Base-by-base conservation (phyloP, 306 rosid species). In the Echinosophora koreensis region DNA sequence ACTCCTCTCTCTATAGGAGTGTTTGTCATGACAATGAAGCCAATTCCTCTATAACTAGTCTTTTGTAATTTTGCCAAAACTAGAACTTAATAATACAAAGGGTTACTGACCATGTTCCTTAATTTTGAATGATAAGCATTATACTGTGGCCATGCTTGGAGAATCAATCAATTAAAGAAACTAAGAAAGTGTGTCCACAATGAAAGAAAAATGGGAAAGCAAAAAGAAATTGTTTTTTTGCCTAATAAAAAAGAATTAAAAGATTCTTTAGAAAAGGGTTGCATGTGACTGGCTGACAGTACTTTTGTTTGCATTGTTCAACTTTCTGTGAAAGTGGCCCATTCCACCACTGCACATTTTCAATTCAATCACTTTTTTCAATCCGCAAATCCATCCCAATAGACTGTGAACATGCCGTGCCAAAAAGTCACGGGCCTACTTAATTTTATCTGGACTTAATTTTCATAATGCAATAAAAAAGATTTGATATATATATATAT, bases 211-310 rank as follows among this genome's bases (percentile, higher is more conserved):
- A 30, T 30, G 55, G 46, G 10, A 46, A 50, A 47, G 16, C 1
- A 8, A 4, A 30, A 14, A 50, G 8, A 6, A 47, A 27, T 27
- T 47, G 14, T 44, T 9, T 50, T 17, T 64, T 56, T 37, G 47
- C 35, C 41, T 63, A 67, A 3, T 4, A 72, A n/a, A 0, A 10
- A 30, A 14, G 11, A 15, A 32, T 4, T n/a, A 49, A 76, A 54
- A 64, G 56, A 73, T 64, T 73, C 71, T 8, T 8, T 30, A 10
- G 37, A n/a, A 61, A 50, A 32, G 77, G 52, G 56, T 51, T 80
- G 89, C 91, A 87, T 86, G 92, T 88, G 94, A 80, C 81, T 56
- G 85, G 84, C 78, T 80, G 89, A 77, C 89, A 65, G 50, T 50
- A 81, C 77, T 80, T 79, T 80, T 83, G 76, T 82, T 58, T 57